These are phyloP conservation scores for Leccinellum albellum DNA, from an alignment of 768 basidiomycete species.

Conservation along the genomic window DNA sequence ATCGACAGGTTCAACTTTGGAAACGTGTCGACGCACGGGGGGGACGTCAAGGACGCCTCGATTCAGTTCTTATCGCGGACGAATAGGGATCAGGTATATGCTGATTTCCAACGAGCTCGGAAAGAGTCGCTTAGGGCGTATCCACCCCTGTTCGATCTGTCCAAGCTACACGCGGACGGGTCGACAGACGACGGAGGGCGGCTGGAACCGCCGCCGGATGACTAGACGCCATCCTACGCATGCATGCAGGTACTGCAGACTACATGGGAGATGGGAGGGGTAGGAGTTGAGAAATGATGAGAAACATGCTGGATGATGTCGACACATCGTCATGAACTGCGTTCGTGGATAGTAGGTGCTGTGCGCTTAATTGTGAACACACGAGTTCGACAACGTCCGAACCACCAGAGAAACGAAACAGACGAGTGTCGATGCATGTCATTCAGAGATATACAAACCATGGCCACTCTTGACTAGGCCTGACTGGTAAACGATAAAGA, in stretches of 20 bases:
- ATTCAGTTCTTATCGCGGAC: slow-evolving; percentile 41
- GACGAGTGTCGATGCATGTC: not conserved
- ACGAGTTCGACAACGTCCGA: not conserved
- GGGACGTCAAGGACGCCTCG: slow-evolving; percentile 29
- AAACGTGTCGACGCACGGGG: slow-evolving; percentile 19
- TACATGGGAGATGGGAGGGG: not conserved
- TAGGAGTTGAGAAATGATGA: not conserved
- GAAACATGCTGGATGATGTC: not conserved
- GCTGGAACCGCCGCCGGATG: slow-evolving; percentile 9
- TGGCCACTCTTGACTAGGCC: not conserved
- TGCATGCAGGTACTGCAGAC: not conserved
- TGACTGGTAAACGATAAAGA: slow-evolving; percentile 1
- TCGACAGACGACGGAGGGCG: slow-evolving; percentile 17
- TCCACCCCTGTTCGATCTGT: slow-evolving; percentile 24
- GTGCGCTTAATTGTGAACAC: not conserved
- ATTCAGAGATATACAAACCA: slow-evolving; percentile 1
- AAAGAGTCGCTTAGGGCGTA: slow-evolving; percentile 13
- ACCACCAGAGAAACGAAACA: not conserved
- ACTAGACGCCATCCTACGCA: not conserved
- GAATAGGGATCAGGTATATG: slow-evolving; percentile 32
- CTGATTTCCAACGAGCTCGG: slow-evolving; percentile 20
- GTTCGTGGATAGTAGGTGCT: not conserved
- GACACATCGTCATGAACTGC: not conserved
- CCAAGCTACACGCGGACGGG: slow-evolving; percentile 19
- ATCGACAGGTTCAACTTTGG: slow-evolving; percentile 41